Conservation (phyloP, 768 basidiomycete species). For the Gymnopilus dilepis region DNA sequence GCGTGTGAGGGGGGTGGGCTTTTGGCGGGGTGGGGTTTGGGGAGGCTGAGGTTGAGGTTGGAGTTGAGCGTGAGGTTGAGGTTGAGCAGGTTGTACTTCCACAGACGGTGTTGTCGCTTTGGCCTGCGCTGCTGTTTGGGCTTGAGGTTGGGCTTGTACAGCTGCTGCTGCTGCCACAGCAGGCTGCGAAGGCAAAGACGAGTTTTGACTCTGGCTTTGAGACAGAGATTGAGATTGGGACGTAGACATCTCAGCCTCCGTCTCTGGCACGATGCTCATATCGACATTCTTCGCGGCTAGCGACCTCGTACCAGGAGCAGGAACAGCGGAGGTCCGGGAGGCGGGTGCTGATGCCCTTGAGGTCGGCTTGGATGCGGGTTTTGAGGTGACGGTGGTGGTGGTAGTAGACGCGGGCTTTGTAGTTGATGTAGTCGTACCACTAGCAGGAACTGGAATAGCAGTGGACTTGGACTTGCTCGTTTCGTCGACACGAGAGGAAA, state of each 20-base stretch:
- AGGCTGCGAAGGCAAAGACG: not conserved
- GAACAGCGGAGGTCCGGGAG: not conserved
- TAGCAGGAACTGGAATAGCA: not conserved
- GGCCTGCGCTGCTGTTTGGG: not conserved
- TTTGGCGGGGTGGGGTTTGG: not conserved
- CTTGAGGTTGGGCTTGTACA: constrained; percentile 3
- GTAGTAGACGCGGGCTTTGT: constrained; percentile 1
- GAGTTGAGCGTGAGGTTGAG: not conserved
- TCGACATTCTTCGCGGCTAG: not conserved
- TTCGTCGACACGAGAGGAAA: not conserved
- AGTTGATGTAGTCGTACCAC: not conserved
- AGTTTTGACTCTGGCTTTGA: not conserved
- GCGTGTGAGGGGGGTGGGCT: not conserved
- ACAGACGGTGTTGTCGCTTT: too few relatives aligned
- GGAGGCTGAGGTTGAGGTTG: constrained; percentile 5
- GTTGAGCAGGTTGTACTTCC: too few relatives aligned
- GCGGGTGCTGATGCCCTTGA: not conserved
- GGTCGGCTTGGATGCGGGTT: not conserved
- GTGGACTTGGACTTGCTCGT: constrained; percentile 5
- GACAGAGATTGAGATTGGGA: constrained; percentile 22
- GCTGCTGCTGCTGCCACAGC: too few relatives aligned
- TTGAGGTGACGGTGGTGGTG: too few relatives aligned
- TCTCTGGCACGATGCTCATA: constrained; percentile 29
- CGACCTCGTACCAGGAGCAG: not conserved
- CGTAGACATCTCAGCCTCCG: constrained; percentile 22